phyloP scores from a whole-genome alignment of 306 rosid species.

The Lupinus albus region DNA sequence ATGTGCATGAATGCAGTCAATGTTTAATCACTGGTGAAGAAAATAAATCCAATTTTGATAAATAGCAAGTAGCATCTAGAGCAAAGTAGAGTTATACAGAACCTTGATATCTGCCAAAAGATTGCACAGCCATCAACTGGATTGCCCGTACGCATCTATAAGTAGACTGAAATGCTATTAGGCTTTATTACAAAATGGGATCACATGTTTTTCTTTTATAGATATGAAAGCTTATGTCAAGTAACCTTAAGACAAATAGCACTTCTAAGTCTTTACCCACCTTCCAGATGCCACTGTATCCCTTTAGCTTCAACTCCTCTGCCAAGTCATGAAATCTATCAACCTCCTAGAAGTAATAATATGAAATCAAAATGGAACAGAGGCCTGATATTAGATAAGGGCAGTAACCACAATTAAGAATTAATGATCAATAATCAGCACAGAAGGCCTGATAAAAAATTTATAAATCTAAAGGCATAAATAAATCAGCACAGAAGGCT shows the following conservation, averaged over 20 bases:
- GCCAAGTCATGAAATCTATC: slow-evolving; percentile 77
- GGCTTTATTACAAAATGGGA: slow-evolving; percentile 35
- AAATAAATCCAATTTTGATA: slow-evolving; percentile 32
- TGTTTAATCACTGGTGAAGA: slow-evolving; percentile 14
- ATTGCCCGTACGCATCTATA: slow-evolving; percentile 89
- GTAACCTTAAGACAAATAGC: slow-evolving; percentile 25
- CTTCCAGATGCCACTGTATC: slow-evolving; percentile 89
- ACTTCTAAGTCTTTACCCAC: slow-evolving; percentile 53
- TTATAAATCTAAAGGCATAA: slow-evolving; percentile 19
- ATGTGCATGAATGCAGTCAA: background rate
- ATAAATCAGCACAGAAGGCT: too few relatives aligned
- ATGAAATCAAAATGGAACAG: slow-evolving; percentile 38
- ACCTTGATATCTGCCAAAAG: slow-evolving; percentile 93
- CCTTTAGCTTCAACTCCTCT: slow-evolving; percentile 69
- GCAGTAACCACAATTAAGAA: slow-evolving; percentile 14
- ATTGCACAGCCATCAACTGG: slow-evolving; percentile 92
- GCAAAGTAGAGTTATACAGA: slow-evolving; percentile 33
- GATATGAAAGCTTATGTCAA: slow-evolving; percentile 30
- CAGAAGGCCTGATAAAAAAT: background rate
- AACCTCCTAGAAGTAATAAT: slow-evolving; percentile 70
- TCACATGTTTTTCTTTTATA: slow-evolving; percentile 2
- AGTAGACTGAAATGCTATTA: slow-evolving; percentile 48
- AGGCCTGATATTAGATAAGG: slow-evolving; percentile 24
- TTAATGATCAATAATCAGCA: background rate
- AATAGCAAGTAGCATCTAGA: slow-evolving; percentile 30